phyloP scores from a whole-genome alignment of 2,329 filamentous ascomycete genomes.

The Davidsoniella neocaledoniae region DNA sequence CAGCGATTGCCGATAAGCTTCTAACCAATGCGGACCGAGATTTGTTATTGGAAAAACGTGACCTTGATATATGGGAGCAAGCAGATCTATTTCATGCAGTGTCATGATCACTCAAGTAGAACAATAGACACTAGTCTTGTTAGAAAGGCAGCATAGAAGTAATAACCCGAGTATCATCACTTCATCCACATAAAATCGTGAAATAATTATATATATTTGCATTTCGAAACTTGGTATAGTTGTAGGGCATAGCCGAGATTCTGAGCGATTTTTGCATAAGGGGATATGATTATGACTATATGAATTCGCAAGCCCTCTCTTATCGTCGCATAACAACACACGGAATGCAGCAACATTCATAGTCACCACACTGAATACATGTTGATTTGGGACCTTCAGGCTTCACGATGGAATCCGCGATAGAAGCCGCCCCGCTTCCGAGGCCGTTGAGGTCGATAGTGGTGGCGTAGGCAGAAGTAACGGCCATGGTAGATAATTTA shows the following conservation, averaged over 20 bases:
- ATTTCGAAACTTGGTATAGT: too few relatives aligned
- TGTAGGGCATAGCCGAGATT: too few relatives aligned
- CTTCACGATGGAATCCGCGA: slow-evolving; percentile 34
- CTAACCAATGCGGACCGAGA: not conserved
- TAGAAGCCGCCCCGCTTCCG: slow-evolving; percentile 31
- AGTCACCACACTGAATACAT: slow-evolving; percentile 34
- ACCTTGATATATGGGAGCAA: slow-evolving; percentile 5
- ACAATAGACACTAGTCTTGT: too few relatives aligned
- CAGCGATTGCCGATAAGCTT: not conserved
- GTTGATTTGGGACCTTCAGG: slow-evolving; percentile 28
- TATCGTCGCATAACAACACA: slow-evolving; percentile 31
- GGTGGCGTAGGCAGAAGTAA: not conserved
- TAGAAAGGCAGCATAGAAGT: too few relatives aligned
- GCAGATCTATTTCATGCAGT: not conserved
- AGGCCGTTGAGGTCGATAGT: slow-evolving; percentile 23
- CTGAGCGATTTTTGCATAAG: not conserved
- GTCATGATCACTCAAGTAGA: too few relatives aligned
- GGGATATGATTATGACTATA: not conserved
- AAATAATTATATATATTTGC: too few relatives aligned
- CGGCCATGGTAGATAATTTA: slow-evolving; percentile 1
- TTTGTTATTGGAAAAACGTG: not conserved
- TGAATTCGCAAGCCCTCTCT: not conserved
- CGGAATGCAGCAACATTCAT: slow-evolving; percentile 37
- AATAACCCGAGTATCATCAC: too few relatives aligned
- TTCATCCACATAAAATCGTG: too few relatives aligned